Base-by-base conservation (phyloP, 106 monocot species). In the Cymbidium sinense region DNA sequence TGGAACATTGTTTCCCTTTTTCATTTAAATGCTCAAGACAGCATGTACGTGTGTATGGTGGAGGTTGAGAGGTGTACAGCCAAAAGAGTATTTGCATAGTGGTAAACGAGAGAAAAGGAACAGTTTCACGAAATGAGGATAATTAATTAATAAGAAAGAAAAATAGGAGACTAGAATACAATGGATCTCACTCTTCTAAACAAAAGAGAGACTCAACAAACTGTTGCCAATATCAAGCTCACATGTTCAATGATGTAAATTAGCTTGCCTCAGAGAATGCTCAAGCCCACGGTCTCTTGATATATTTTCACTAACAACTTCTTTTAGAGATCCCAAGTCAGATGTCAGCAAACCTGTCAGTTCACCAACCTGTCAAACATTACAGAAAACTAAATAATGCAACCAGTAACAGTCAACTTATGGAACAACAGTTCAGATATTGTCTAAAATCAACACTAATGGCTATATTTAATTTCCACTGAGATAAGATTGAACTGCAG, bases 231-330 rank as follows among this genome's bases (percentile, higher is more conserved):
- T 9, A 81, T 84, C 47, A 13, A 47, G 47, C 81, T 84, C 71
- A 85, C 74, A 81, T 81, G 87, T 41, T 87, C 79, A 88, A 64
- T 80, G 87, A 35, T 84, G 76, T 78, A 82, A 82, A 82, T 84
- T 77, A 77, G 76, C 88, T 92, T 99, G 89, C 98, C 98, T 99
- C 94, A 58, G 98, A 94, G 55, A 94, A 82, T 78, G 98, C 98
- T 81, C 98, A 37, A 94, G 87, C 43, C 98, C 98, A 84, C 98
- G 91, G 75, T 99, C 98, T 74, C 98, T 89, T 83, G 98, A 99
- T 77, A 99, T 87, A 75, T 99, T 99, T 43, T 99, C 98, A 79
- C 83, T 84, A 39, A 99, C 94, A 79, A 94, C 78, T 84, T 82
- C 87, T 88, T 99, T 99, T 41, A 99, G 75, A 43, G 94, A 84